Evolutionary conservation across 768 basidiomycete genomes (phyloP), one percentile per base, ranked within the genome.

Genomic region (Aureoboletus auriporus): DNA sequence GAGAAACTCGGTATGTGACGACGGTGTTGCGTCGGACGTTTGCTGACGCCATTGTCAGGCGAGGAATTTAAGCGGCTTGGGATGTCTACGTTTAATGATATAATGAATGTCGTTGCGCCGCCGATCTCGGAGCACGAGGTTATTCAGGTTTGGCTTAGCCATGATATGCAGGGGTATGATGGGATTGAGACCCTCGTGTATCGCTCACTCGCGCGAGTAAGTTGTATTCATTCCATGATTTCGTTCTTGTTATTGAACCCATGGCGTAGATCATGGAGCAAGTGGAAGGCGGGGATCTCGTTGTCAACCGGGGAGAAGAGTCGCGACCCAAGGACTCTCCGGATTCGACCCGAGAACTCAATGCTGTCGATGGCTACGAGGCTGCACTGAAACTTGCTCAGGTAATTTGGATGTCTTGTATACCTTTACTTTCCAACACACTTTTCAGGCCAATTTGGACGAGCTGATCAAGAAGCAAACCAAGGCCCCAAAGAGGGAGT

Each of bases 121-220:
- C 96, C 96, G 11, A 98, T 98, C 59, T 90, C 94, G 23, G 94
- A 95, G 66, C 95, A 98, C 64, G 96, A 99, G 69, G 92, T 97
- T 13, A 93, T 99, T 54, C 84, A 96, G 64, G 84, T 99, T 8
- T 92, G 90, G 87, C 71, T 99, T 34, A 88, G 86, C 61, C 94
- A 98, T 69, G 93, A 96, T 56, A 94, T 99, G 94, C 76, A 79
- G 54, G 96, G 96, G 14, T 97, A 95, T 63, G 93, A 94, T 49
- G 96, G 96, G 7, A 79, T 98, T 37, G 95, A 98, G 69, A 78
- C 85, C 10, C 77, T 99, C n/a, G 89, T 93, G 23, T 98, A 96
- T 70, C 82, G 86, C 20, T 86, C 90, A 3, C 74, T 97, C 38
- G 71, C 89, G 17, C 78, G 86, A 66, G 93, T 93, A 54, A 45